Percentiles rank a stretch among this genome's conserved stretches.
phyloP scores from a whole-genome alignment of 2,329 filamentous ascomycete genomes.

The Fusarium staphyleae region DNA sequence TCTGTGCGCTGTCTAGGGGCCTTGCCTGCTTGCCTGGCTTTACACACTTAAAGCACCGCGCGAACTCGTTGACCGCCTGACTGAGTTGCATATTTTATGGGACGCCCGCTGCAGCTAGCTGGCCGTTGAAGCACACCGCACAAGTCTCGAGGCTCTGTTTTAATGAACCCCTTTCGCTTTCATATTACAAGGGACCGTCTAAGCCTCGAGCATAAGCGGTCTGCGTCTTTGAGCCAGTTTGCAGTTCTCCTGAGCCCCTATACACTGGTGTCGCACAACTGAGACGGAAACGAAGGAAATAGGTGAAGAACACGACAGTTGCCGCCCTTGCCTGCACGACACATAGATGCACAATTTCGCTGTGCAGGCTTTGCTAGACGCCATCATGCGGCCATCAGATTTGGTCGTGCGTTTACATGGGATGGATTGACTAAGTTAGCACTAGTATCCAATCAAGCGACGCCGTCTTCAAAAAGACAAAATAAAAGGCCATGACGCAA shows the following conservation, averaged over 20 bases:
- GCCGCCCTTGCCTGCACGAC: slow-evolving; percentile 9
- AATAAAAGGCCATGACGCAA: slow-evolving; percentile 34
- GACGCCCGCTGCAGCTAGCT: slow-evolving; percentile 41
- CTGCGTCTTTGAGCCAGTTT: slow-evolving; percentile 15
- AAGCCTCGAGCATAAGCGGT: slow-evolving; percentile 28
- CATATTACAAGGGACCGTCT: slow-evolving; percentile 34
- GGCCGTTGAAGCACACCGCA: slow-evolving; percentile 42
- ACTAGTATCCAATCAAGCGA: slow-evolving; percentile 26
- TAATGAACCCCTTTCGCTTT: slow-evolving; percentile 41
- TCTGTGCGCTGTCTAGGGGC: slow-evolving; percentile 14
- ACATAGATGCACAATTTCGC: slow-evolving; percentile 1
- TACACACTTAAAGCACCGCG: slow-evolving; percentile 35
- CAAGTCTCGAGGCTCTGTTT: slow-evolving; percentile 38
- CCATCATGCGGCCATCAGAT: slow-evolving; percentile 15
- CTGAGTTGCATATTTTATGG: slow-evolving; percentile 45
- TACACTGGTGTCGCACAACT: slow-evolving; percentile 22
- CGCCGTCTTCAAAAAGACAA: slow-evolving; percentile 30
- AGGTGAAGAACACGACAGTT: slow-evolving; percentile 10
- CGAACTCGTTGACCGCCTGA: slow-evolving; percentile 42
- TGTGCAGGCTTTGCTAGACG: slow-evolving; percentile 14
- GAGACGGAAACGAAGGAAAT: slow-evolving; percentile 1
- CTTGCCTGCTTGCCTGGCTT: slow-evolving; percentile 20
- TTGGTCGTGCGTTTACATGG: slow-evolving; percentile 15
- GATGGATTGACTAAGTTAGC: slow-evolving; percentile 10
- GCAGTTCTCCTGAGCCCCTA: slow-evolving; percentile 28